Conservation (phyloP, 192 early-diverging fungal genomes). For the Backusella australiensis region DNA sequence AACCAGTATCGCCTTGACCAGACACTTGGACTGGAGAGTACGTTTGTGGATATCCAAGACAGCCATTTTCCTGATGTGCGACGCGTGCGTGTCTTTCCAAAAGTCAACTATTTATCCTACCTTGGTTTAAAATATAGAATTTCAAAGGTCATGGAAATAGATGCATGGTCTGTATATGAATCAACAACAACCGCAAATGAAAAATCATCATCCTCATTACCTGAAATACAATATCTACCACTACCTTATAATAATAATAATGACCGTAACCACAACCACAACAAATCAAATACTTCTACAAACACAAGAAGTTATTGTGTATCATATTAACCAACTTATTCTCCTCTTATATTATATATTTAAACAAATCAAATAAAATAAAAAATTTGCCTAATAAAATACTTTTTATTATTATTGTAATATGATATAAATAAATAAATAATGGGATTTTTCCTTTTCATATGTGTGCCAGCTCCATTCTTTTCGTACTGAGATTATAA, state of each 20-base stretch:
- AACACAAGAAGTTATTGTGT: not conserved
- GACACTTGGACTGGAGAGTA: slow-evolving; percentile 20
- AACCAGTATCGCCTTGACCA: slow-evolving; percentile 24
- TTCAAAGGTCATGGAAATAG: slow-evolving; percentile 23
- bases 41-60: slow-evolving; percentile 27
- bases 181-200: not conserved
- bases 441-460: not conserved
- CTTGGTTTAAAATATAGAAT: slow-evolving; percentile 28
- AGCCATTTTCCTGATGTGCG: slow-evolving; percentile 19
- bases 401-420: too few species aligned
- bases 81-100: slow-evolving; percentile 22
- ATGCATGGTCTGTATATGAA: slow-evolving; percentile 8
- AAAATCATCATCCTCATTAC: not conserved
- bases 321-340: not conserved
- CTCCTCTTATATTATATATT: not conserved
- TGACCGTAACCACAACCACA: not conserved
- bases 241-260: not conserved
- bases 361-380: not conserved
- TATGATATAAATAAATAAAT: too few species aligned
- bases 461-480: not conserved
- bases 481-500: not conserved
- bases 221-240: not conserved
- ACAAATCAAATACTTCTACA: not conserved
- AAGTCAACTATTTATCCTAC: slow-evolving; percentile 21
- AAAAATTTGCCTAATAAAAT: not conserved